These are phyloP conservation scores for Dothideomycetes sp. DNA, from an alignment of 2,329 filamentous ascomycete species.

Conservation along the genomic window DNA sequence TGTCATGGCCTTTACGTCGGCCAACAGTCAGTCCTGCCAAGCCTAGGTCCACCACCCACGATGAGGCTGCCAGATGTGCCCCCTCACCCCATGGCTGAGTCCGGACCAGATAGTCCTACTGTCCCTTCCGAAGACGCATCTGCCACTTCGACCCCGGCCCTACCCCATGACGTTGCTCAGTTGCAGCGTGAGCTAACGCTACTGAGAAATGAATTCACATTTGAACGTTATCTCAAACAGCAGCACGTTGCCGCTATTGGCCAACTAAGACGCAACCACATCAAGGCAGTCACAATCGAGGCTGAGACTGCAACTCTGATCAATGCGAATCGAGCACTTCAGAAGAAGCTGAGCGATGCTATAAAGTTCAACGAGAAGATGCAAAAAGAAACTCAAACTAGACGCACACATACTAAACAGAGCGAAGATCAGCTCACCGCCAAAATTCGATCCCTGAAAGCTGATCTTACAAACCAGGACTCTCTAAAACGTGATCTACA, in stretches of 20 bases:
- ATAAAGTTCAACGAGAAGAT: constrained; percentile 60
- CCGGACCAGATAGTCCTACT: constrained; percentile 2
- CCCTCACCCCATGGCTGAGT: constrained; percentile 17
- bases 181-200: constrained; percentile 66
- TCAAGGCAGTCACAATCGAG: constrained; percentile 66
- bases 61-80: constrained; percentile 36
- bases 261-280: constrained; percentile 61
- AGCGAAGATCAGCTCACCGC: constrained; percentile 62
- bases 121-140: not conserved
- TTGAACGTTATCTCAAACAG: constrained; percentile 73
- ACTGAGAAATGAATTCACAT: constrained; percentile 69
- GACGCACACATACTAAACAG: constrained; percentile 62
- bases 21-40: constrained; percentile 27
- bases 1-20: constrained; percentile 59
- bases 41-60: constrained; percentile 36
- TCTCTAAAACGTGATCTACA: constrained; percentile 48
- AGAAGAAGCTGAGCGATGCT: constrained; percentile 60
- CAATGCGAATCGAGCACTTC: constrained; percentile 63
- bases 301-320: constrained; percentile 74
- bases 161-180: constrained; percentile 42
- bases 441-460: constrained; percentile 55
- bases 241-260: constrained; percentile 76
- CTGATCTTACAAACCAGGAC: constrained; percentile 52
- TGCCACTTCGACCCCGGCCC: not conserved
- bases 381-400: constrained; percentile 61